phyloP scores from a whole-genome alignment of 2,329 filamentous ascomycete genomes.

The Trichoderma gracile region DNA sequence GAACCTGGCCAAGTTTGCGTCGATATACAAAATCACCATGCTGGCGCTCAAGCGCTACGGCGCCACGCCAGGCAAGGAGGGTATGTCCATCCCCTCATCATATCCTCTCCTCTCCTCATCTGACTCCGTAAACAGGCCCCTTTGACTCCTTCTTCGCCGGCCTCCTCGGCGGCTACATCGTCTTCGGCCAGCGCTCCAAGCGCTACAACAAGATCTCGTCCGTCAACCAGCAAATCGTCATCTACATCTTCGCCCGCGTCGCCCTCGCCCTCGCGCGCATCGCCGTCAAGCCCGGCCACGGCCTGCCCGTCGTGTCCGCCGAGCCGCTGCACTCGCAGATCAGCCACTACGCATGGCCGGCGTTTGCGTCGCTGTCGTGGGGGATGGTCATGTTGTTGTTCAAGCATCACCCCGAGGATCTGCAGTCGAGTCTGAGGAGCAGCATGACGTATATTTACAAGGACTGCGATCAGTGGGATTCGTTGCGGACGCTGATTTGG shows the following conservation, averaged over 20 bases:
- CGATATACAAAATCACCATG: conserved; percentile 85
- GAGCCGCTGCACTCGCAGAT: conserved; percentile 53
- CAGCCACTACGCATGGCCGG: conserved; percentile 79
- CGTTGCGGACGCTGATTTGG: conserved; percentile 78
- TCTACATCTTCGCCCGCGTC: conserved; percentile 95
- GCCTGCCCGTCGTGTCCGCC: conserved; percentile 52
- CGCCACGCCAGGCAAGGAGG: conserved; percentile 60
- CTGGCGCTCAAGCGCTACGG: conserved; percentile 68
- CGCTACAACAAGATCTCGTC: conserved; percentile 70
- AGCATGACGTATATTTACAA: conserved; percentile 98
- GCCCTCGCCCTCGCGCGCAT: conserved; percentile 81
- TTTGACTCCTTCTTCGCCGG: conserved; percentile 87
- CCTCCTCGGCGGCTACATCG: conserved; percentile 83
- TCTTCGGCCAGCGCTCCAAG: conserved; percentile 71
- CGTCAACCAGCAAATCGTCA: conserved; percentile 94
- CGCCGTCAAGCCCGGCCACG: conserved; percentile 65
- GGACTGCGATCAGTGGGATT: conserved; percentile 88
- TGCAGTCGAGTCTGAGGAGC: conserved; percentile 86
- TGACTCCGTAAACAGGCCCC: conserved; percentile 50
- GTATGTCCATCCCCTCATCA: conserved; percentile 31
- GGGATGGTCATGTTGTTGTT: conserved; percentile 95
- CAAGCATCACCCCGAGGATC: conserved; percentile 83
- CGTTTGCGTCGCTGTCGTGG: conserved; percentile 90
- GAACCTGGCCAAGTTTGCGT: conserved; percentile 88
- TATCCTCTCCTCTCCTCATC: background rate